Conservation (phyloP, 2,329 filamentous ascomycete genomes). For the Epichloe gansuensis region DNA sequence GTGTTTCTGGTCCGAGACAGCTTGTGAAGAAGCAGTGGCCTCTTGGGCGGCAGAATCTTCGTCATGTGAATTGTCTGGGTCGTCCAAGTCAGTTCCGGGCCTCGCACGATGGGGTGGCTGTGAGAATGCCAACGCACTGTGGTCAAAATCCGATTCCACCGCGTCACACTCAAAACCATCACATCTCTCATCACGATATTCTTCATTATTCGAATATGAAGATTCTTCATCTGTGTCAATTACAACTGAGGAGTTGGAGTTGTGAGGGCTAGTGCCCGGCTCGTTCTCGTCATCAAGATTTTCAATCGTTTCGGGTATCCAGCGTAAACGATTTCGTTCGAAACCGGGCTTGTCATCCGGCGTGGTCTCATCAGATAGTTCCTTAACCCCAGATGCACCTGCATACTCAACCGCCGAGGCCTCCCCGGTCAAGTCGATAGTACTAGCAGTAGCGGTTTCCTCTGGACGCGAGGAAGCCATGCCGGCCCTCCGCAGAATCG, state of each 20-base stretch:
- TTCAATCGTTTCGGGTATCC: background rate
- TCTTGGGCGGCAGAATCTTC: background rate
- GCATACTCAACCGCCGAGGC: background rate
- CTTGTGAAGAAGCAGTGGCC: background rate
- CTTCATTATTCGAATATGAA: background rate
- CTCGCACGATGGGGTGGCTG: background rate
- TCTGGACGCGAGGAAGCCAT: slow-evolving; percentile 7
- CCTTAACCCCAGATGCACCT: background rate
- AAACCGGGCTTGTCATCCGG: background rate
- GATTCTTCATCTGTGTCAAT: background rate
- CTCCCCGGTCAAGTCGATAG: slow-evolving; percentile 13
- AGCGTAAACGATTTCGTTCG: background rate
- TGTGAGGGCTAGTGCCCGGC: too few species aligned
- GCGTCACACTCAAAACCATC: background rate
- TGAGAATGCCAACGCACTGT: background rate
- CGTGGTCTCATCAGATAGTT: background rate
- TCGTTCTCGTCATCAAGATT: background rate
- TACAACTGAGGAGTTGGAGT: background rate
- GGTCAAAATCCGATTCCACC: background rate
- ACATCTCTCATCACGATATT: background rate
- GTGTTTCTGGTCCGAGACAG: background rate
- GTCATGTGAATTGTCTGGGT: background rate
- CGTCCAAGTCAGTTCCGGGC: background rate
- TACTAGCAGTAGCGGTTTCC: slow-evolving; percentile 9
- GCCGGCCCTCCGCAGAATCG: slow-evolving; percentile 17